Conservation (phyloP, 495 filamentous ascomycete species). For the Aspergillus ellipticus region DNA sequence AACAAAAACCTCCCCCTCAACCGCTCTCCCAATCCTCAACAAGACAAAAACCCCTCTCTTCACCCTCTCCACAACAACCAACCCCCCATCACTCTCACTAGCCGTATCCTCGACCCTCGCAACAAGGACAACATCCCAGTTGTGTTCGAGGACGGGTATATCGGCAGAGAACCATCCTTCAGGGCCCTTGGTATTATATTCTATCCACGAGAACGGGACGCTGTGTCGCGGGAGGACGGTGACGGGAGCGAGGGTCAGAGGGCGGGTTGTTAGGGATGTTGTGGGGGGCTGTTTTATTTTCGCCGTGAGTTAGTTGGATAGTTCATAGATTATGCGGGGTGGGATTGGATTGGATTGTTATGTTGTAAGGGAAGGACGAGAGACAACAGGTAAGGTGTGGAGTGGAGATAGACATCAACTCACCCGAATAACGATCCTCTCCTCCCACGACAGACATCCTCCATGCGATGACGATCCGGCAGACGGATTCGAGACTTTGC, state of each 20-base stretch:
- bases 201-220: constrained; percentile 58
- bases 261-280: constrained; percentile 53
- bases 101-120: too few species aligned
- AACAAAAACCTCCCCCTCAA: constrained; percentile 27
- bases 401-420: too few species aligned
- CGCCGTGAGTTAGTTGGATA: too few species aligned
- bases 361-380: too few species aligned
- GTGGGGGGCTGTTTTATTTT: too few species aligned
- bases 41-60: constrained; percentile 62
- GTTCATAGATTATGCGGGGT: too few species aligned
- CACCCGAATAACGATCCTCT: too few species aligned
- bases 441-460: too few species aligned
- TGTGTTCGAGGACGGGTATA: constrained; percentile 59
- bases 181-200: constrained; percentile 48
- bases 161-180: constrained; percentile 55
- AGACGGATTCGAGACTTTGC: background rate
- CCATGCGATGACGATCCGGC: too few species aligned
- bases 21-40: constrained; percentile 67
- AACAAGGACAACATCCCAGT: constrained; percentile 56
- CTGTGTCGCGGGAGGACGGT: constrained; percentile 57
- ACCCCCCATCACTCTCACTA: constrained; percentile 49
- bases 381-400: too few species aligned
- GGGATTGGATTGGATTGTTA: too few species aligned
- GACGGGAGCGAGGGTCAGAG: constrained; percentile 50
- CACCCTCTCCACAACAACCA: constrained; percentile 75